phyloP scores from a whole-genome alignment of 306 rosid genomes.

The Erythrophleum fordii region DNA sequence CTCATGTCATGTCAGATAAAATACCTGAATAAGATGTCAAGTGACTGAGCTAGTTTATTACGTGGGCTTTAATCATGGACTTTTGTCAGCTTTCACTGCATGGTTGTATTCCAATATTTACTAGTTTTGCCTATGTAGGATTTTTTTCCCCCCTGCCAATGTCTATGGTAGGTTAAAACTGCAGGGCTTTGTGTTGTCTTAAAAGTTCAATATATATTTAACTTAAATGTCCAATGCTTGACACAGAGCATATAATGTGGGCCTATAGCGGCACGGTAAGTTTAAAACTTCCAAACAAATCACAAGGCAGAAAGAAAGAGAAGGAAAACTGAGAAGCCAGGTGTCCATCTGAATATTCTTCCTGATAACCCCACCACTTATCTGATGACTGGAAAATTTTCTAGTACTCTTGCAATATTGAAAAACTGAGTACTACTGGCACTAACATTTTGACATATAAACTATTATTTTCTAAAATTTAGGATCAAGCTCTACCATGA shows the following conservation, averaged over 20 bases:
- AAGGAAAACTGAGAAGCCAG: background rate
- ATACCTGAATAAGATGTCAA: background rate
- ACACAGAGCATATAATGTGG: background rate
- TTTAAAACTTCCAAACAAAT: background rate
- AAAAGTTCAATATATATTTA: background rate
- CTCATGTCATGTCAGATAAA: background rate
- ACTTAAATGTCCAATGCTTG: background rate
- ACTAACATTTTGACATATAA: too few species aligned
- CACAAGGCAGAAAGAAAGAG: background rate
- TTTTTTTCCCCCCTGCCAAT: background rate
- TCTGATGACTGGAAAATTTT: background rate
- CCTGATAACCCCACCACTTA: background rate
- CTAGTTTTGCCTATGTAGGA: background rate
- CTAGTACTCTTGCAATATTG: too few species aligned
- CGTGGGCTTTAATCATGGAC: background rate
- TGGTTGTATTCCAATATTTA: background rate
- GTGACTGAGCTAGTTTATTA: background rate
- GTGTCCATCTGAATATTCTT: background rate
- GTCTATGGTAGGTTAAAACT: background rate
- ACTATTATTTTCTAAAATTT: too few species aligned
- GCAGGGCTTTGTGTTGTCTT: background rate
- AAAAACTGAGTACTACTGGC: too few species aligned
- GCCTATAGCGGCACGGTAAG: background rate
- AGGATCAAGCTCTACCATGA: too few species aligned
- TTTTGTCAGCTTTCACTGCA: background rate